Evolutionary conservation across 257 asterid species (phyloP).

Genomic region (Solanum ossicruentum): DNA sequence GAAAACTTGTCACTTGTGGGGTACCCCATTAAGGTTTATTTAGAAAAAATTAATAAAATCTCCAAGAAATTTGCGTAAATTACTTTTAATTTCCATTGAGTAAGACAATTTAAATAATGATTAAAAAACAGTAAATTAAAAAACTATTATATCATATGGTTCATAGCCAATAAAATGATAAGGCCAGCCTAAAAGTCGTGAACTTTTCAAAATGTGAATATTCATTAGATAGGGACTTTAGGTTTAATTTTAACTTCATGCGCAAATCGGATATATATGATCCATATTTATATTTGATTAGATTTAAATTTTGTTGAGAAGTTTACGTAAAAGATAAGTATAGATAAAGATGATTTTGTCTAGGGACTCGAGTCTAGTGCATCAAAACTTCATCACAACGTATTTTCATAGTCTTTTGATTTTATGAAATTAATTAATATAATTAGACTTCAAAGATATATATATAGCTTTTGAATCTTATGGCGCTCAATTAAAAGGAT

Average conservation of each 20-base stretch:
- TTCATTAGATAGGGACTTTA: neutral
- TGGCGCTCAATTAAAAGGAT: no score
- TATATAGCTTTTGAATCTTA: no score
- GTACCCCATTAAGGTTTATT: neutral
- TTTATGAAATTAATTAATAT: no score
- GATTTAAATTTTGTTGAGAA: neutral
- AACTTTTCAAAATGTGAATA: neutral
- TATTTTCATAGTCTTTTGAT: no score
- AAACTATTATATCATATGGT: neutral
- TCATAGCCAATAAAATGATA: neutral
- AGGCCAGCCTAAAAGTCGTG: neutral
- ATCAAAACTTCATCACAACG: neutral
- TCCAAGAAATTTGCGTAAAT: neutral
- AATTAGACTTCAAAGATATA: neutral
- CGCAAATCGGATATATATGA: neutral
- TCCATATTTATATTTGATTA: neutral
- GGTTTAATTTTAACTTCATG: neutral
- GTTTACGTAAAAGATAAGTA: rapidly evolving
- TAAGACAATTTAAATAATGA: neutral
- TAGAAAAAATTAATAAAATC: neutral
- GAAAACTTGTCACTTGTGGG: neutral
- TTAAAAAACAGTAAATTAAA: neutral
- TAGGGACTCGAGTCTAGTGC: rapidly evolving
- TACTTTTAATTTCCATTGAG: neutral
- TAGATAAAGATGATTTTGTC: rapidly evolving